Conservation (phyloP, 768 basidiomycete species). For the Gymnopilus dilepis region DNA sequence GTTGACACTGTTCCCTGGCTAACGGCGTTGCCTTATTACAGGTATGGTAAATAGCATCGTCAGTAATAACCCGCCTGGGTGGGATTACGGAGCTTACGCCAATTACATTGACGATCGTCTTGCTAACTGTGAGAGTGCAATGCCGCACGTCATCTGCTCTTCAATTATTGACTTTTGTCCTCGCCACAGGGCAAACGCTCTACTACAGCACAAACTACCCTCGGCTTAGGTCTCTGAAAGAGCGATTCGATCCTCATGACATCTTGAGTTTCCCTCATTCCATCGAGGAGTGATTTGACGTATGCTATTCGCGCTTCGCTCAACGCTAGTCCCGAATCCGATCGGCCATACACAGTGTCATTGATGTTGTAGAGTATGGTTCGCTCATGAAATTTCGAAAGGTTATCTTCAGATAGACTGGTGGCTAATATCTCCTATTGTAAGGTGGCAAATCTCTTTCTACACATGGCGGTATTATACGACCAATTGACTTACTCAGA, state of each 20-base stretch:
- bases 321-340: too few relatives aligned
- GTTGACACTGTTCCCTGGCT: not conserved
- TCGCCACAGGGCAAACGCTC: conserved; percentile 34
- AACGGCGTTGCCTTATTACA: conserved; percentile 6
- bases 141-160: not conserved
- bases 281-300: conserved; percentile 22
- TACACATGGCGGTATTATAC: too few relatives aligned
- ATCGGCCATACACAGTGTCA: too few relatives aligned
- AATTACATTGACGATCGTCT: conserved; percentile 50
- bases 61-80: conserved; percentile 36
- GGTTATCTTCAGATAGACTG: too few relatives aligned
- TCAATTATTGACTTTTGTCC: not conserved
- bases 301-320: too few relatives aligned
- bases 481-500: too few relatives aligned
- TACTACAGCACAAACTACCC: conserved; percentile 42
- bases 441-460: too few relatives aligned
- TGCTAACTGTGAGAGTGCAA: conserved; percentile 38
- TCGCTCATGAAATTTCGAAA: too few relatives aligned
- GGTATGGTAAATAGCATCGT: conserved; percentile 40
- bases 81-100: conserved; percentile 46
- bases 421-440: too few relatives aligned
- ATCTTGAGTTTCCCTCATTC: conserved; percentile 35
- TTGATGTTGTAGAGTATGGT: too few relatives aligned
- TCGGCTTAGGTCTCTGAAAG: conserved; percentile 32
- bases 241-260: conserved; percentile 33